Percentiles rank a stretch among this genome's conserved stretches.
These are phyloP conservation scores for Paecilomyces formosus DNA, from an alignment of 2,329 filamentous ascomycete species.

Conservation along the genomic window DNA sequence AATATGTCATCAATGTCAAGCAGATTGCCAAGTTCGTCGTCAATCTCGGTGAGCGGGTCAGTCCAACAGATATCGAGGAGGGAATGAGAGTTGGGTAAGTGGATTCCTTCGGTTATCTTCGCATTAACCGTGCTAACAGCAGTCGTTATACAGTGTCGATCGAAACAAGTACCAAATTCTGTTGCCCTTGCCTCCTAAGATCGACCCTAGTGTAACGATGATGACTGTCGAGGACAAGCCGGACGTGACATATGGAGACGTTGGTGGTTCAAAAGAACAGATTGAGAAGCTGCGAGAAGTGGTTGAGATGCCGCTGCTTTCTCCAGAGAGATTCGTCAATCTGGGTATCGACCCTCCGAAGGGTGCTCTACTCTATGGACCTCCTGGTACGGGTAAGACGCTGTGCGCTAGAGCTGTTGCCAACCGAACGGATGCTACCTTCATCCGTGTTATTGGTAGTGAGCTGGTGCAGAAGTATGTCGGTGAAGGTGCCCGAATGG, in stretches of 20 bases:
- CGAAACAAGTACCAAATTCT: slow-evolving; percentile 99
- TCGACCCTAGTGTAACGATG: slow-evolving; percentile 98
- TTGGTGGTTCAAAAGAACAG: slow-evolving; percentile 98
- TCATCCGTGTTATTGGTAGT: slow-evolving; percentile 96
- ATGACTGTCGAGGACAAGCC: slow-evolving; percentile 99
- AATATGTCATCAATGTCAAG: slow-evolving; percentile 99
- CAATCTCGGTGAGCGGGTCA: slow-evolving; percentile 91
- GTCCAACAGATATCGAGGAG: slow-evolving; percentile 97
- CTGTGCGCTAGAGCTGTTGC: slow-evolving; percentile 95
- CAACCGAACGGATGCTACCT: slow-evolving; percentile 96
- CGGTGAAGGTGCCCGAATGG: slow-evolving; percentile 96
- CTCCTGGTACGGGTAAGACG: slow-evolving; percentile 97
- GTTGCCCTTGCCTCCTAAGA: slow-evolving; percentile 91
- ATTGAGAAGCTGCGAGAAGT: slow-evolving; percentile 98
- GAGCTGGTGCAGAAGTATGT: slow-evolving; percentile 99
- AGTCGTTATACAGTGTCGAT: slow-evolving; percentile 58
- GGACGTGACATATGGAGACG: slow-evolving; percentile 97
- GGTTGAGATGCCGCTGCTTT: slow-evolving; percentile 95
- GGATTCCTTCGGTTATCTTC: not conserved
- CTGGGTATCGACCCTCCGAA: slow-evolving; percentile 99
- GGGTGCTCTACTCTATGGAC: slow-evolving; percentile 91
- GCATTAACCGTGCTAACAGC: slow-evolving; percentile 5
- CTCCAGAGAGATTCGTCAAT: slow-evolving; percentile 93
- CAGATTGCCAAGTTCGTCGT: slow-evolving; percentile 99
- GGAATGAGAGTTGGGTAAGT: slow-evolving; percentile 87